These are phyloP conservation scores for Eremomyces bilateralis DNA, from an alignment of 495 filamentous ascomycete genomes.

Conservation along the genomic window DNA sequence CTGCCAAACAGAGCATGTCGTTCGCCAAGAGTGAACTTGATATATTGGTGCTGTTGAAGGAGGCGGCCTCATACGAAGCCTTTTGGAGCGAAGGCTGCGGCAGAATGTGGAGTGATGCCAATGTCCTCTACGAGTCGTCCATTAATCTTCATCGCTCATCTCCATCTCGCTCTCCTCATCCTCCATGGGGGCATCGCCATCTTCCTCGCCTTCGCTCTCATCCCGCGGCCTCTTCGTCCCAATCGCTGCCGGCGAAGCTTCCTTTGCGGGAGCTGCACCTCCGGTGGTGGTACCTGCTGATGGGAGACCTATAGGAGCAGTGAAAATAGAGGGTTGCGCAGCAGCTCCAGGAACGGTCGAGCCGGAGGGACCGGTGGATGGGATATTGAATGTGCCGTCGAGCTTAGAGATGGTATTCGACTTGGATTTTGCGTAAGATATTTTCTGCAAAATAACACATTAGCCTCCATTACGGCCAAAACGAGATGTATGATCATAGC, in stretches of 20 bases:
- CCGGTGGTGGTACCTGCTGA: slow-evolving; percentile 25
- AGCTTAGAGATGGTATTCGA: slow-evolving; percentile 73
- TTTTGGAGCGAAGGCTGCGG: background rate
- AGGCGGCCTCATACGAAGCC: background rate
- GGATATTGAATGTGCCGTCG: slow-evolving; percentile 65
- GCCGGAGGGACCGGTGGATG: slow-evolving; percentile 25
- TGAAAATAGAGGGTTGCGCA: slow-evolving; percentile 30
- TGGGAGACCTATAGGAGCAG: slow-evolving; percentile 27
- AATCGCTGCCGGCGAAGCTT: background rate
- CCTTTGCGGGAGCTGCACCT: slow-evolving; percentile 3
- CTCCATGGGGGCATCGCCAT: slow-evolving; percentile 2
- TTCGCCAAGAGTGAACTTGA: background rate
- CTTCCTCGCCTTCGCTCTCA: slow-evolving; percentile 12
- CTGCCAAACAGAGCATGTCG: background rate
- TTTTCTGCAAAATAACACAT: slow-evolving; percentile 33
- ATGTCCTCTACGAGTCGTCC: background rate
- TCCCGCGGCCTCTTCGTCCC: slow-evolving; percentile 1
- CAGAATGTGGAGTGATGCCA: background rate
- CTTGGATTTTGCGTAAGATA: slow-evolving; percentile 69
- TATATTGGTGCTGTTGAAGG: background rate
- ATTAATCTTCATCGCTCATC: slow-evolving; percentile 16
- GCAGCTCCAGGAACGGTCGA: slow-evolving; percentile 19
- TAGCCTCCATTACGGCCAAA: background rate
- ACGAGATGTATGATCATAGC: slow-evolving; percentile 11
- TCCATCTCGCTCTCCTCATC: slow-evolving; percentile 19